Conservation (phyloP, 2,329 filamentous ascomycete genomes). For the Epichloe festucae region DNA sequence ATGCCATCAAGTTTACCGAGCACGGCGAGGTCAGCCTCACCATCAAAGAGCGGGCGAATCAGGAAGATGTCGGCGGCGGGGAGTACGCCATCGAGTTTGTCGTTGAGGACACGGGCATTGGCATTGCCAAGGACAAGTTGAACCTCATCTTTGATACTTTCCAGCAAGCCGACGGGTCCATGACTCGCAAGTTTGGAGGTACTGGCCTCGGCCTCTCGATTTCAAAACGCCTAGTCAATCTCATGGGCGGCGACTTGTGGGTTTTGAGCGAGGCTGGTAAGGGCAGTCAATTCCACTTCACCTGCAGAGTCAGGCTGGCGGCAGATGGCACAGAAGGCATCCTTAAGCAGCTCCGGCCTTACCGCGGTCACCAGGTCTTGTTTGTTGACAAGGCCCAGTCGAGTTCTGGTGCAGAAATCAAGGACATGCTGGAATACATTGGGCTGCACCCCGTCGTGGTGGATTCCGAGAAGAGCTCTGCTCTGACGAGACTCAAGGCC, state of each 20-base stretch:
- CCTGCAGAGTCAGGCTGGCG: constrained; percentile 77
- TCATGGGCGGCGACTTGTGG: constrained; percentile 96
- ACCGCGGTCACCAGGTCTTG: constrained; percentile 80
- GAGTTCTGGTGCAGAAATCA: constrained; percentile 61
- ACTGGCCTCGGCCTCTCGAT: constrained; percentile 91
- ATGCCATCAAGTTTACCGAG: constrained; percentile 98
- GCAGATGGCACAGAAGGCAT: constrained; percentile 67
- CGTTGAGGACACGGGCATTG: constrained; percentile 91
- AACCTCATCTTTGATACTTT: constrained; percentile 98
- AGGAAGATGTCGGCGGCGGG: constrained; percentile 49
- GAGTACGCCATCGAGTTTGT: constrained; percentile 94
- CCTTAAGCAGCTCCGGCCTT: constrained; percentile 74
- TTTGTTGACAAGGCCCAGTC: constrained; percentile 90
- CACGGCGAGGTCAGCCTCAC: constrained; percentile 90
- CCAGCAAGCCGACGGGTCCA: constrained; percentile 95
- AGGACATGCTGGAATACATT: constrained; percentile 63
- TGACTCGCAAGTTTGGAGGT: constrained; percentile 89
- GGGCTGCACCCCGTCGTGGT: constrained; percentile 75
- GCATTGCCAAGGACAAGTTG: constrained; percentile 88
- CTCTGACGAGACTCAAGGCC: constrained; percentile 37
- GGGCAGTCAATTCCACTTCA: constrained; percentile 94
- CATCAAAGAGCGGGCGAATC: constrained; percentile 57
- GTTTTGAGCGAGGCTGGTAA: constrained; percentile 85
- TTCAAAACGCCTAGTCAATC: constrained; percentile 83
- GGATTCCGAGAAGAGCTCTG: constrained; percentile 58